phyloP scores from a whole-genome alignment of 345 rosid genomes.

The Arabidopsis suecica region DNA sequence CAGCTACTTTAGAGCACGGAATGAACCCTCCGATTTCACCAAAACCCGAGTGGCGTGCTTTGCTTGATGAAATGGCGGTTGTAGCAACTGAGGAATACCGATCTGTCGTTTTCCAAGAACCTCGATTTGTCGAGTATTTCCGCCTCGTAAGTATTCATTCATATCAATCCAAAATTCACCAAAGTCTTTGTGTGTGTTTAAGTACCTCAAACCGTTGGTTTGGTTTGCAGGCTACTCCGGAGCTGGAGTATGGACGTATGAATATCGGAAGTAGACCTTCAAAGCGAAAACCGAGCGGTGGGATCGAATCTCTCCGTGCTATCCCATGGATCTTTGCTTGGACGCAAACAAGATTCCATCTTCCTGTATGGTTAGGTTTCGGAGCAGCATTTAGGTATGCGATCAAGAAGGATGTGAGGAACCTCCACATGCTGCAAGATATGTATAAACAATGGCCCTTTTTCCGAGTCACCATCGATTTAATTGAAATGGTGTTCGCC shows the following conservation, averaged over 20 bases:
- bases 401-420: constrained; percentile 69
- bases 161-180: not conserved
- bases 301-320: constrained; percentile 95
- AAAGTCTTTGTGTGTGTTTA: not conserved
- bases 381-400: constrained; percentile 85
- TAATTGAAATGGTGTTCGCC: constrained; percentile 99
- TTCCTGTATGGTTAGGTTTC: constrained; percentile 97
- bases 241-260: constrained; percentile 96
- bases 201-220: constrained; percentile 17
- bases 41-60: constrained; percentile 91
- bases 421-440: constrained; percentile 81
- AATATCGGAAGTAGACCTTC: constrained; percentile 99
- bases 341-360: constrained; percentile 98
- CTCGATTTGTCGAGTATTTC: constrained; percentile 95
- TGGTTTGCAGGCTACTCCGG: constrained; percentile 88
- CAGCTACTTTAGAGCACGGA: constrained; percentile 97
- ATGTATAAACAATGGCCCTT: constrained; percentile 98
- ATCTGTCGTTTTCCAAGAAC: constrained; percentile 86
- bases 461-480: constrained; percentile 92
- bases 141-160: constrained; percentile 71
- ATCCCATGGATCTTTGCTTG: constrained; percentile 99
- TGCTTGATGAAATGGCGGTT: constrained; percentile 93
- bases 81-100: constrained; percentile 94
- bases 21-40: constrained; percentile 94
- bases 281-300: constrained; percentile 94